Evolutionary conservation across 768 basidiomycete species (phyloP).

Genomic region (Boletus rubroflammeus): DNA sequence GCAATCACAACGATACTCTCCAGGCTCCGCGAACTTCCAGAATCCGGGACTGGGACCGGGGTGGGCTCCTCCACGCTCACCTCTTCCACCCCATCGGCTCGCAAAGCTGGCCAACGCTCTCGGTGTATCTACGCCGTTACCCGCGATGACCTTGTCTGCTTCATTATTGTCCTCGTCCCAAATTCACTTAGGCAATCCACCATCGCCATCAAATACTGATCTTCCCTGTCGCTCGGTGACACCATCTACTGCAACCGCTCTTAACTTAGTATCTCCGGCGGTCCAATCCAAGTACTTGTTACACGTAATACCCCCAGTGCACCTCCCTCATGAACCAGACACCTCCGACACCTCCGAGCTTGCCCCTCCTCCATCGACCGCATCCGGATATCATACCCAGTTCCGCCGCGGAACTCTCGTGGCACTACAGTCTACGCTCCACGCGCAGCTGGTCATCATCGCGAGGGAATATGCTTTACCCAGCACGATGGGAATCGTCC

Average conservation of each 20-base stretch:
- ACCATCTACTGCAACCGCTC: slow-evolving; percentile 41
- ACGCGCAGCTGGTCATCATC: slow-evolving; percentile 80
- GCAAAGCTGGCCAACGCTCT: slow-evolving; percentile 85
- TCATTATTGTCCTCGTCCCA: slow-evolving; percentile 11
- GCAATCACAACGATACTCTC: slow-evolving; percentile 15
- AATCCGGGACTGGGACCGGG: slow-evolving; percentile 5
- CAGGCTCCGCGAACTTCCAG: slow-evolving; percentile 7
- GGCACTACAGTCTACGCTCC: slow-evolving; percentile 78
- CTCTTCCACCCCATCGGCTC: slow-evolving; percentile 70
- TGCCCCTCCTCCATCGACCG: slow-evolving; percentile 49
- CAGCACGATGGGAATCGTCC: slow-evolving; percentile 73
- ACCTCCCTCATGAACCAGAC: slow-evolving; percentile 64
- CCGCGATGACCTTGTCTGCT: slow-evolving; percentile 37
- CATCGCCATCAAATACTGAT: slow-evolving; percentile 27
- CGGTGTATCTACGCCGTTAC: slow-evolving; percentile 73
- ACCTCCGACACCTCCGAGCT: slow-evolving; percentile 46
- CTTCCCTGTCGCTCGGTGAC: slow-evolving; percentile 48
- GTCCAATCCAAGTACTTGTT: slow-evolving; percentile 67
- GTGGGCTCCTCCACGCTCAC: slow-evolving; percentile 68
- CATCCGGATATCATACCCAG: slow-evolving; percentile 75
- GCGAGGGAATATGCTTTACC: slow-evolving; percentile 93
- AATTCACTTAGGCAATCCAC: slow-evolving; percentile 12
- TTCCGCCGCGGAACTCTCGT: slow-evolving; percentile 85
- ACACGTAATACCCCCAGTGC: slow-evolving; percentile 76
- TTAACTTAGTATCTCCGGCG: slow-evolving; percentile 34